Conservation (phyloP, 495 filamentous ascomycete species). For the Symbiotaphrina buchneri region DNA sequence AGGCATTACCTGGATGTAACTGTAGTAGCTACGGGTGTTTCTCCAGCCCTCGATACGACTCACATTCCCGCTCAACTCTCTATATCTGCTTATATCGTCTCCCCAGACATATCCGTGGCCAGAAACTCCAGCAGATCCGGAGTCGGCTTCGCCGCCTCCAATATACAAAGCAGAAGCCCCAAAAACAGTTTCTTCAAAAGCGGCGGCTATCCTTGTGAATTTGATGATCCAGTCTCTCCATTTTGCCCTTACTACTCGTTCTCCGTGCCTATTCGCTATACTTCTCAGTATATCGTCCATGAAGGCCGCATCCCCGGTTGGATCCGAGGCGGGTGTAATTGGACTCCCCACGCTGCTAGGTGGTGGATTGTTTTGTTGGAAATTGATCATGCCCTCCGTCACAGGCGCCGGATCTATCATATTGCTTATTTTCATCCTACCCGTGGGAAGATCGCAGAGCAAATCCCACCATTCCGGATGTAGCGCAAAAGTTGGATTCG, state of each 20-base stretch:
- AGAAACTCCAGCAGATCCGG: conserved; percentile 30
- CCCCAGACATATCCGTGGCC: conserved; percentile 94
- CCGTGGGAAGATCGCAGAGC: conserved; percentile 78
- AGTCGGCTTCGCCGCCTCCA: conserved; percentile 42
- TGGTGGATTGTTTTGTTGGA: conserved; percentile 54
- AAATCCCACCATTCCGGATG: conserved; percentile 98
- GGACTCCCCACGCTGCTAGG: conserved; percentile 22
- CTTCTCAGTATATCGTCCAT: conserved; percentile 68
- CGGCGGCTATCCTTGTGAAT: conserved; percentile 78
- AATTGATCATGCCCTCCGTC: conserved; percentile 64
- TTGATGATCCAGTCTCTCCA: conserved; percentile 78
- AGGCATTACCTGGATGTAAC: conserved; percentile 56
- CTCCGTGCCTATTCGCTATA: conserved; percentile 69
- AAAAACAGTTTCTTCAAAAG: conserved; percentile 88
- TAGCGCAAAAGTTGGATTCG: conserved; percentile 85
- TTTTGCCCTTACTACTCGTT: conserved; percentile 72
- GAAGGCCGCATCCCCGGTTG: conserved; percentile 77
- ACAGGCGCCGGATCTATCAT: conserved; percentile 52
- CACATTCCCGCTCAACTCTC: conserved; percentile 74
- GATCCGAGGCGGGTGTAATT: conserved; percentile 27
- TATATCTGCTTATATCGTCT: conserved; percentile 55
- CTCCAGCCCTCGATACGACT: conserved; percentile 91
- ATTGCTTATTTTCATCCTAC: conserved; percentile 80
- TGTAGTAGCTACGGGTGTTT: conserved; percentile 83
- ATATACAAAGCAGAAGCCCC: conserved; percentile 81